Conservation (phyloP, 2,329 filamentous ascomycete genomes). For the Bipolaris cookei region DNA sequence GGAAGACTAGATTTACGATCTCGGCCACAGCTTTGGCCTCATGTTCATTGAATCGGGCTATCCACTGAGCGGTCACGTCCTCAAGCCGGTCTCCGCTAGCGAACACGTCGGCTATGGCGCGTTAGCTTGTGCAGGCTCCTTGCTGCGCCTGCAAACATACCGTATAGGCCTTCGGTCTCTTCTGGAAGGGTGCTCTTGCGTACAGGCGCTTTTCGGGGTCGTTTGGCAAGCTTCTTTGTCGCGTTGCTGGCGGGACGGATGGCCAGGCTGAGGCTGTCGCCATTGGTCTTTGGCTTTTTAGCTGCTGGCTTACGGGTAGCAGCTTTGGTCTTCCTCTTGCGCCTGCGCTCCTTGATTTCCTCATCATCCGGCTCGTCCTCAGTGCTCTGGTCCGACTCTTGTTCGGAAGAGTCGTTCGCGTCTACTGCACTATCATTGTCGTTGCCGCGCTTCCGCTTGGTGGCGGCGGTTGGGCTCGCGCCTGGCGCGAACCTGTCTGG, state of each 20-base stretch:
- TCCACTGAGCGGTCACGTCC: constrained; percentile 64
- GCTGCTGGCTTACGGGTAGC: constrained; percentile 49
- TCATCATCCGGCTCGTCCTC: constrained; percentile 51
- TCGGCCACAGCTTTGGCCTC: constrained; percentile 63
- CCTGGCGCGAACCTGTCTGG: constrained; percentile 43
- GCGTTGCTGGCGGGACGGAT: constrained; percentile 56
- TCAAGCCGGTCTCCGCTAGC: constrained; percentile 61
- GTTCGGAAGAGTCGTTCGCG: constrained; percentile 34
- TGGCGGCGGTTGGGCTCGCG: constrained; percentile 37
- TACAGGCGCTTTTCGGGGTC: constrained; percentile 56
- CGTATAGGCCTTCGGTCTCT: constrained; percentile 64
- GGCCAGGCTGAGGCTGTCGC: constrained; percentile 59
- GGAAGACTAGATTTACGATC: constrained; percentile 67
- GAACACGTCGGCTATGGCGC: constrained; percentile 63
- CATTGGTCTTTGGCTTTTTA: constrained; percentile 63
- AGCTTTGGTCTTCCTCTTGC: constrained; percentile 41
- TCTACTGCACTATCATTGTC: constrained; percentile 42
- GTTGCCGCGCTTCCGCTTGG: constrained; percentile 48
- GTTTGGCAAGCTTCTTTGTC: constrained; percentile 51
- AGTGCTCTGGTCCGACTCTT: constrained; percentile 41
- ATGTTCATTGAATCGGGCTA: constrained; percentile 62
- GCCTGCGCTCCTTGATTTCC: constrained; percentile 46
- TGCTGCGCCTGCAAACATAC: constrained; percentile 41
- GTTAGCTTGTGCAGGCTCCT: constrained; percentile 29
- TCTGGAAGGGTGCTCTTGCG: constrained; percentile 58